These are phyloP conservation scores for Protomyces lactucae-debilis DNA, from an alignment of 1,139 yeast genomes.

Conservation along the genomic window DNA sequence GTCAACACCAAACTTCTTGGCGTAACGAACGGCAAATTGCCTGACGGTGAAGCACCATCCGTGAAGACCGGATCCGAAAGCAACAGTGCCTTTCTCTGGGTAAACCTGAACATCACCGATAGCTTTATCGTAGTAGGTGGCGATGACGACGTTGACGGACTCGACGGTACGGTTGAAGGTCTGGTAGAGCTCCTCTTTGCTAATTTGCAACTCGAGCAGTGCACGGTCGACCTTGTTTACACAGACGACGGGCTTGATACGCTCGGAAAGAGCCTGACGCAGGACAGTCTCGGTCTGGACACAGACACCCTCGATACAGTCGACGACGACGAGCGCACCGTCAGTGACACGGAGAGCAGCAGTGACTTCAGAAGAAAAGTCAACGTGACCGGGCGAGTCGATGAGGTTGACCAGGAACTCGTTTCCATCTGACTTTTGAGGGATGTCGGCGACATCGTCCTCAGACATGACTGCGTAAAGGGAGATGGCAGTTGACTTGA, in stretches of 20 bases:
- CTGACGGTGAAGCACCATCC: conserved; percentile 99
- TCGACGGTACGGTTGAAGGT: conserved; percentile 98
- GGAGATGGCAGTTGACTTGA: conserved; percentile 98
- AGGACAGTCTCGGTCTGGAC: conserved; percentile 99
- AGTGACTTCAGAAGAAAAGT: conserved; percentile 99
- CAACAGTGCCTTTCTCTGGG: conserved; percentile 99
- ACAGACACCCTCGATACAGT: conserved; percentile 99
- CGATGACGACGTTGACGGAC: conserved; percentile 96
- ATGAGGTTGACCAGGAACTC: conserved; percentile 95
- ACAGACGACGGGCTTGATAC: conserved; percentile 97
- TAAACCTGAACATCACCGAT: conserved; percentile 96
- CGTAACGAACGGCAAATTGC: conserved; percentile 97
- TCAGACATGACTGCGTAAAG: conserved; percentile 85
- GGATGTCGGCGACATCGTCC: conserved; percentile 90
- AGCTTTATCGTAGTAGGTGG: conserved; percentile 86
- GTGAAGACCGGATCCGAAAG: conserved; percentile 99
- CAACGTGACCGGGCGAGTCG: conserved; percentile 99
- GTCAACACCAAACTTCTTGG: conserved; percentile 99
- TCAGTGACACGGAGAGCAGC: conserved; percentile 99
- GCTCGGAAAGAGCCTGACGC: conserved; percentile 99
- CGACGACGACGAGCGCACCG: conserved; percentile 99
- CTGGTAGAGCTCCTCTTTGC: conserved; percentile 98
- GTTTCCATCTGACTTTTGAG: conserved; percentile 92
- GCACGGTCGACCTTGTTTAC: conserved; percentile 99
- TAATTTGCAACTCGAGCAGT: conserved; percentile 94